A percentile compares a stretch with the other conserved stretches of the same genome.
Conservation (phyloP, 257 asterid genomes). For the Cordia subcordata region DNA sequence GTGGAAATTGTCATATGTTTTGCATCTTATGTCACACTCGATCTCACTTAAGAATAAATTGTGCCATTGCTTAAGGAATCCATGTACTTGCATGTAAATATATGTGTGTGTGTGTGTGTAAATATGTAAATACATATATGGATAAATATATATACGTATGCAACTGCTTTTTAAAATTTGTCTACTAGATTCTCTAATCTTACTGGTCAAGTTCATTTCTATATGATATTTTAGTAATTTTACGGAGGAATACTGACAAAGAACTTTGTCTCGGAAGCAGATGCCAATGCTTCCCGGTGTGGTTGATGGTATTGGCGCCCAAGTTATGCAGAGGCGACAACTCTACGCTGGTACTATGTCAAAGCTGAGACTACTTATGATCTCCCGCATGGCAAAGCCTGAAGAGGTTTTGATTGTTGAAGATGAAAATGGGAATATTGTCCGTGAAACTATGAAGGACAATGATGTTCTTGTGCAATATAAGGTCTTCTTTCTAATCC, state of each 20-base stretch:
- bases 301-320: constrained; percentile 81
- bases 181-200: too few species aligned
- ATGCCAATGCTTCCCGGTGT: constrained; percentile 57
- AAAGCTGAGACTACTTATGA: constrained; percentile 84
- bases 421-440: constrained; percentile 98
- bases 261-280: constrained; percentile 38
- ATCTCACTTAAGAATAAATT: too few species aligned
- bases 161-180: too few species aligned
- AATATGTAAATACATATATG: too few species aligned
- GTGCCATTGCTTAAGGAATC: too few species aligned
- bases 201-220: too few species aligned
- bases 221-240: neutral
- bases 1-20: too few species aligned
- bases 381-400: constrained; percentile 99
- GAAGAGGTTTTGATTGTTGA: constrained; percentile 98
- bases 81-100: too few species aligned
- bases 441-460: constrained; percentile 98
- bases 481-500: constrained; percentile 47
- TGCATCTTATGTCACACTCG: too few species aligned
- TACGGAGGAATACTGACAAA: neutral
- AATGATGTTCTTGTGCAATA: constrained; percentile 96
- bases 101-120: too few species aligned
- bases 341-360: constrained; percentile 92
- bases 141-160: too few species aligned
- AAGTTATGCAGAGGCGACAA: constrained; percentile 74